Evolutionary conservation across 306 rosid species (phyloP).

Genomic region (Lathyrus tuberosus): DNA sequence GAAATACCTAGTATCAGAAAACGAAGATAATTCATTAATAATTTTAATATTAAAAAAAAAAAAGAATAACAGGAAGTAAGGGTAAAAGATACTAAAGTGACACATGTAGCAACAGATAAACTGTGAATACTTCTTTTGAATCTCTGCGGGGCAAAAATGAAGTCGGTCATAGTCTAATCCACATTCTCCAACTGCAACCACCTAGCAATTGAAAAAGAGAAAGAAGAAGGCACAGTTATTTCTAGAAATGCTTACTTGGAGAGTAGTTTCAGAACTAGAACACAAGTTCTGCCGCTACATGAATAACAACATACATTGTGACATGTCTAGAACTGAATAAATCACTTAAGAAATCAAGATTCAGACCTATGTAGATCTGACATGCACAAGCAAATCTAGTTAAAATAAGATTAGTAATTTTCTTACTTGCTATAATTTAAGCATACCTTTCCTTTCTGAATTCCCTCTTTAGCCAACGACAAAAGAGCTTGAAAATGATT

Average conservation of each 20-base stretch:
- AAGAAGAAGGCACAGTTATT: constrained; percentile 19
- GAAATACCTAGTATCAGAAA: constrained; percentile 64
- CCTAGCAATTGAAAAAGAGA: constrained; percentile 50
- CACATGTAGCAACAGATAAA: constrained; percentile 20
- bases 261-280: constrained; percentile 25
- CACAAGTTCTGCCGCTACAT: constrained; percentile 27
- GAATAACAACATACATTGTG: background rate
- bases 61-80: background rate
- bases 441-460: constrained; percentile 87
- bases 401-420: constrained; percentile 5
- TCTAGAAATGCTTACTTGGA: constrained; percentile 18
- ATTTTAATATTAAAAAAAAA: constrained; percentile 13
- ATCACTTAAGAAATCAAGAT: background rate
- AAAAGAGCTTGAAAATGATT: constrained; percentile 85
- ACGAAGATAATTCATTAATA: background rate
- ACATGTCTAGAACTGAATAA: constrained; percentile 10
- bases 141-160: constrained; percentile 86
- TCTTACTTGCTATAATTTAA: background rate
- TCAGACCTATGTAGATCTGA: constrained; percentile 8
- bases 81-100: background rate
- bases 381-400: background rate
- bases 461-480: constrained; percentile 86
- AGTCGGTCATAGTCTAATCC: constrained; percentile 95
- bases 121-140: constrained; percentile 78
- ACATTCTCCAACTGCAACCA: constrained; percentile 96